phyloP scores from a whole-genome alignment of 352 stramenopile species.

The Phytophthora sojae region DNA sequence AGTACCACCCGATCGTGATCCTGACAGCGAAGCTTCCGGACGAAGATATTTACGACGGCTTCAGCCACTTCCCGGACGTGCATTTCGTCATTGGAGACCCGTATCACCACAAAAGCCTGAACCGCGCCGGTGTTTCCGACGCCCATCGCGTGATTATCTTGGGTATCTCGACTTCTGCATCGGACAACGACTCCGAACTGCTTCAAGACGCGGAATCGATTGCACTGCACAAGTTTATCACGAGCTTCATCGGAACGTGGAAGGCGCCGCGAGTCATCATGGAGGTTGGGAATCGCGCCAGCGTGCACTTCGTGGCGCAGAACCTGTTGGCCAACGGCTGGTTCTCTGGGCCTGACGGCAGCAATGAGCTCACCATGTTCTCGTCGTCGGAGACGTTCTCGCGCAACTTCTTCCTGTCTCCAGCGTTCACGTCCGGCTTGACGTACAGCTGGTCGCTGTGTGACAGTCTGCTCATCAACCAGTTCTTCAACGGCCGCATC shows the following conservation, averaged over 20 bases:
- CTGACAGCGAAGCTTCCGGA: slow-evolving; percentile 63
- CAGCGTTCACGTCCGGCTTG: slow-evolving; percentile 82
- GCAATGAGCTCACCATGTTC: slow-evolving; percentile 47
- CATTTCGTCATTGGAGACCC: slow-evolving; percentile 78
- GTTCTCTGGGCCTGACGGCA: slow-evolving; percentile 51
- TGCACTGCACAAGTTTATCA: slow-evolving; percentile 86
- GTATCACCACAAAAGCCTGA: slow-evolving; percentile 63
- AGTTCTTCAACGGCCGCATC: slow-evolving; percentile 90
- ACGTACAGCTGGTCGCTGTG: slow-evolving; percentile 88
- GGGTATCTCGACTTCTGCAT: slow-evolving; percentile 61
- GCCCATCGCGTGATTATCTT: slow-evolving; percentile 83
- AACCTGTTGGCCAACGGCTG: slow-evolving; percentile 74
- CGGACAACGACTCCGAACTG: slow-evolving; percentile 69
- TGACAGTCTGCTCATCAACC: slow-evolving; percentile 89
- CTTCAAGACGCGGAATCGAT: slow-evolving; percentile 81
- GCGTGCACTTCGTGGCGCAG: slow-evolving; percentile 87
- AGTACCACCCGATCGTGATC: slow-evolving; percentile 79
- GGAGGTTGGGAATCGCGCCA: slow-evolving; percentile 81
- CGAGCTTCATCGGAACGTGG: slow-evolving; percentile 64
- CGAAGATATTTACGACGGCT: slow-evolving; percentile 67
- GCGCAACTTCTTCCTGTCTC: slow-evolving; percentile 82
- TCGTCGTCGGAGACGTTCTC: slow-evolving; percentile 68
- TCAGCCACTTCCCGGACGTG: slow-evolving; percentile 76
- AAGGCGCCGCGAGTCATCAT: slow-evolving; percentile 76
- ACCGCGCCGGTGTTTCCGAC: slow-evolving; percentile 66